phyloP scores from a whole-genome alignment of 176 grass and related monocot genomes.

The Ananas comosus region DNA sequence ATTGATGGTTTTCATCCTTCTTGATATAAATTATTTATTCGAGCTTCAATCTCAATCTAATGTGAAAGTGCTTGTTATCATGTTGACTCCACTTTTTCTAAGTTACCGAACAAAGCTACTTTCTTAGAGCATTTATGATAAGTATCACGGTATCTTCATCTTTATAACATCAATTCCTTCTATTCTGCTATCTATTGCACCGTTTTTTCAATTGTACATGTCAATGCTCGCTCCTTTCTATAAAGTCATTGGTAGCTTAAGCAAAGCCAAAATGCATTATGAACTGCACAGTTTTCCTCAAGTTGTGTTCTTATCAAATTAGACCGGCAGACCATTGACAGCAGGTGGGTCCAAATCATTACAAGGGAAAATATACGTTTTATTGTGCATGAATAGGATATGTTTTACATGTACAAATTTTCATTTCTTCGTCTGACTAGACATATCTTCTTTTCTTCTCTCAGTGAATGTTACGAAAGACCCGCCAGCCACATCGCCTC shows the following conservation, averaged over 20 bases:
- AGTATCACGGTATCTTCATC: neutral
- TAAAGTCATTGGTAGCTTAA: neutral
- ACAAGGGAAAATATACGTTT: neutral
- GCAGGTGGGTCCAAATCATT: neutral
- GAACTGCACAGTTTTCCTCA: neutral
- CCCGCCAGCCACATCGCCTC: neutral
- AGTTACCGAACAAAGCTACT: neutral
- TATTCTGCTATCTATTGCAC: neutral
- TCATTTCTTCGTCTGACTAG: neutral
- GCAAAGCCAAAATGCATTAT: neutral
- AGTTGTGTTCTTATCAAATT: neutral
- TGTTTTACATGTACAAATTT: neutral
- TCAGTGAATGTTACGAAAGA: neutral
- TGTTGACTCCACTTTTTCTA: neutral
- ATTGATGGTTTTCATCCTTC: too few species aligned
- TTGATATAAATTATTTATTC: too few species aligned
- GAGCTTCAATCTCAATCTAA: too few species aligned
- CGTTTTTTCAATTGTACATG: neutral
- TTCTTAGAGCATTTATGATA: neutral
- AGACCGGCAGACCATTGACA: neutral
- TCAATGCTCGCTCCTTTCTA: neutral
- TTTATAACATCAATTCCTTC: conserved; percentile 2
- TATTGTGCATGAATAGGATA: neutral
- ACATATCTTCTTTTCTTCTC: neutral
- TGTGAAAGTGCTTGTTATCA: neutral